Conservation (phyloP, 306 rosid species). For the Coriaria nepalensis region DNA sequence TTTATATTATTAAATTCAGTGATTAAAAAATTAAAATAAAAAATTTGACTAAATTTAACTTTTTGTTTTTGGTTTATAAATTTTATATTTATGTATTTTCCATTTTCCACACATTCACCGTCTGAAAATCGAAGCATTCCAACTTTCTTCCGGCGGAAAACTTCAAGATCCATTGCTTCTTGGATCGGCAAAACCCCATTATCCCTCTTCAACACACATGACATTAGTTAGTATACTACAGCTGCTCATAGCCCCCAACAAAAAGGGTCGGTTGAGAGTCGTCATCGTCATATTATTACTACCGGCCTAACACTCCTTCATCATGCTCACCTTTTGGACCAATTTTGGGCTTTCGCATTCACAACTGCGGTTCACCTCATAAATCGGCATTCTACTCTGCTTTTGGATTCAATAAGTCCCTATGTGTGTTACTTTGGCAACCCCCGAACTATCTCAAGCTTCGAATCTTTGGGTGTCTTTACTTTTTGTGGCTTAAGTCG, state of each 20-base stretch:
- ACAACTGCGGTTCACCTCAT: neutral
- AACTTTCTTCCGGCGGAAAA: too few relatives aligned
- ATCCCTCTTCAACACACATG: neutral
- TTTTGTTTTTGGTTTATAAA: too few relatives aligned
- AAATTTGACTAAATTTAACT: too few relatives aligned
- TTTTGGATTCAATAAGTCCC: neutral
- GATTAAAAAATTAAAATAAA: too few relatives aligned
- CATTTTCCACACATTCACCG: too few relatives aligned
- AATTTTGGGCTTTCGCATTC: neutral
- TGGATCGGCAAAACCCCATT: too few relatives aligned
- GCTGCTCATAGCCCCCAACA: neutral
- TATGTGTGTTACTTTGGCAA: neutral
- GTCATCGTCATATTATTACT: neutral
- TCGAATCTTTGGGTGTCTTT: neutral
- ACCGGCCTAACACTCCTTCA: neutral
- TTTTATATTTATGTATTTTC: too few relatives aligned
- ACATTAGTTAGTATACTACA: neutral
- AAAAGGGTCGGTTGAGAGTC: neutral
- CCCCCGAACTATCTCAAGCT: neutral
- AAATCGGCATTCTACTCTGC: neutral
- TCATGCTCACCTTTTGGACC: neutral
- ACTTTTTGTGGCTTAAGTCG: neutral
- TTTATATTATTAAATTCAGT: too few relatives aligned
- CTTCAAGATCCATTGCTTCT: too few relatives aligned
- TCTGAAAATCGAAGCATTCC: too few relatives aligned